Base-by-base conservation (phyloP, 2,329 filamentous ascomycete species). In the Gaeumannomyces sp. region DNA sequence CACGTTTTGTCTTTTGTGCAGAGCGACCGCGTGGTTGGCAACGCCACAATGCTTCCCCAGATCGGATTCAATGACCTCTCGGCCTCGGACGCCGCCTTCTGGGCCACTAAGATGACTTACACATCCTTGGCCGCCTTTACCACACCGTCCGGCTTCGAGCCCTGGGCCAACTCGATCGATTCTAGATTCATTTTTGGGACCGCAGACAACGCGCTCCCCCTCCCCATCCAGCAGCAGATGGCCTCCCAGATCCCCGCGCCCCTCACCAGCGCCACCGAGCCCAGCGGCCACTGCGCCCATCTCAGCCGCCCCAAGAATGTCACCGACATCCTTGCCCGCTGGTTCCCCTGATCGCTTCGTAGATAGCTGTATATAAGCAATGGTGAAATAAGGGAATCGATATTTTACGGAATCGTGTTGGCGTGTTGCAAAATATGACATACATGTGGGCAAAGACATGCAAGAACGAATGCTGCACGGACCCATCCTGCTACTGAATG, bases 221-320 rank as follows among this genome's bases (percentile, higher is more conserved):
- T 50, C 10, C 4, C 60, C 35, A 16, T 35, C 4, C 60, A 61
- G 11, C 33, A 61, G 27, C 11, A 27, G n/a, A 50, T 61, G 60
- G 60, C 60, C 14, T 7, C 59, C 3, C 60, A 61, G 35, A 29
- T 50, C 8, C 33, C 35, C 10, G 22, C 5, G 29, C 25, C 25
- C 8, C 13, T n/a, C 31, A 1, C 16, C n/a, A 28, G 31, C 22
- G 60, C n/a, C 33, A 61, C 10, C 2, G 60, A 61, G 60, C 60
- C 60, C 35, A 61, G 60, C 33, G 60, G 60, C 35, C 60, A 61
- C 60, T 61, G 60, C 31, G 59, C 59, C 25, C 59, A 61, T 16
- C 59, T 45, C n/a, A 61, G 59, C 29, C 35, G 59, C 31, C 31
- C 59, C 31, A 61, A 61, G 59, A 61, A 61, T 4, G 33, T 61